Evolutionary conservation across 768 basidiomycete genomes (phyloP).

Genomic region (Daedaleopsis sinensis): DNA sequence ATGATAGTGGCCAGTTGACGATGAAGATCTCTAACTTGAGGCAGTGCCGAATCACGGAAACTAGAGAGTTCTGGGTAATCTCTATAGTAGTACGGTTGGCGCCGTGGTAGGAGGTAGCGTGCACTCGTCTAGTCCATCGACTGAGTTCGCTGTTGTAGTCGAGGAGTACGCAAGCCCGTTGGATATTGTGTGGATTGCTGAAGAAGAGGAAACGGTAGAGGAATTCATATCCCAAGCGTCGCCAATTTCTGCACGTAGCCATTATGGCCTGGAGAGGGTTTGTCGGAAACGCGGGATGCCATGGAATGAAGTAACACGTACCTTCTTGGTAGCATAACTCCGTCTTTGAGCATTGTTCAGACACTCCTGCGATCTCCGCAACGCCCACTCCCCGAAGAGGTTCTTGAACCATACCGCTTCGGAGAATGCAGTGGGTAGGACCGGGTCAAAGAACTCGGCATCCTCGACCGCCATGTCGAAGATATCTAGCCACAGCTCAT

Average conservation of each 20-base stretch:
- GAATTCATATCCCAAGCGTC: constrained; percentile 61
- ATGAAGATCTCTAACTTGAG: constrained; percentile 78
- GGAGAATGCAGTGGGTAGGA: constrained; percentile 63
- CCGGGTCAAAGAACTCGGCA: constrained; percentile 64
- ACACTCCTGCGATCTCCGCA: constrained; percentile 63
- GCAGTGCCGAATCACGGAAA: constrained; percentile 62
- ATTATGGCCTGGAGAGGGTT: constrained; percentile 60
- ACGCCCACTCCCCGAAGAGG: constrained; percentile 51
- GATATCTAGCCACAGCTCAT: constrained; percentile 71
- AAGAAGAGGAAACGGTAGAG: constrained; percentile 74
- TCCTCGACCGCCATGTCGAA: constrained; percentile 75
- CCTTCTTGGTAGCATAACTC: constrained; percentile 71
- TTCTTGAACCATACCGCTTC: constrained; percentile 68
- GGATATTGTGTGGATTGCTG: constrained; percentile 57
- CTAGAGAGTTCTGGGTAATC: constrained; percentile 55
- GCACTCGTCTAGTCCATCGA: constrained; percentile 77
- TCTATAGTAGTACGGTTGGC: constrained; percentile 46
- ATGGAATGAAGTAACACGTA: constrained; percentile 30
- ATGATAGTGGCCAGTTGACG: constrained; percentile 64
- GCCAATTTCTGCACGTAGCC: constrained; percentile 67
- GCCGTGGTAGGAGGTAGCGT: constrained; percentile 56
- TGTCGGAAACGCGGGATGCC: constrained; percentile 3
- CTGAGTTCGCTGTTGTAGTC: constrained; percentile 57
- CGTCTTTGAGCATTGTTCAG: constrained; percentile 58
- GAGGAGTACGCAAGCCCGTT: constrained; percentile 53